Base-by-base conservation (phyloP, 2,329 filamentous ascomycete genomes). In the Hymenoscyphus linearis region DNA sequence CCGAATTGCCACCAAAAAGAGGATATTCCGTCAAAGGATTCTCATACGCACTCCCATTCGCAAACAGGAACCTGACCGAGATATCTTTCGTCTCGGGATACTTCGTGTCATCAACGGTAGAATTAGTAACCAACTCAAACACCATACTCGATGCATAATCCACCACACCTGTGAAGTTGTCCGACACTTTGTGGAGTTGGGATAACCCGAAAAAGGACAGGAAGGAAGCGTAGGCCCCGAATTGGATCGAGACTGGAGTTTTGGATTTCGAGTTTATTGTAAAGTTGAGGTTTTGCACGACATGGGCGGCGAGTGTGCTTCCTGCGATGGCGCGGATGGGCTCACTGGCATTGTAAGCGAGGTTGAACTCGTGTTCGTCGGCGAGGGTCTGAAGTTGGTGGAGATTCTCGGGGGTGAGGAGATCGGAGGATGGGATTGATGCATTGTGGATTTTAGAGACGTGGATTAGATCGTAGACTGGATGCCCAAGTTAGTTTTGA, bases 91-190 rank as follows among this genome's bases (percentile, higher is more conserved):
- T 56, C 47, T 61, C 68, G 65, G 85, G 82, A 72, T 85, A 90
- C 2, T 76, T 68, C 3, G 60, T 60, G 12, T 61, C 63, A 4
- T 71, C 67, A 13, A 75, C 79, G 3, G 77, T 76, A 81, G 82
- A 75, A 66, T 79, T 79, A 59, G 83, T 84, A 59, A 86, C 78
- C 25, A 87, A 77, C 78, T 96, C 93, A 73, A 96, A 93, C 5
- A 80, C 80, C 83, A 96, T 91, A 65, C 85, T 85, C 2, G 87
- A 88, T 4, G 91, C 91, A 70, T 96, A 96, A 76, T 92, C 87
- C n/a, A 88, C 85, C 13, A 96, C 78, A 59, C 89, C 89, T 62
- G 78, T 85, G 78, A 96, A 96, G 73, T 89, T 77, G 1, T 76
- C 67, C 62, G 80, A 83, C 1, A 76, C 80, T 13, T 75, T 70